phyloP scores from a whole-genome alignment of 169 alveolate species.

The Plasmodium ovale region DNA sequence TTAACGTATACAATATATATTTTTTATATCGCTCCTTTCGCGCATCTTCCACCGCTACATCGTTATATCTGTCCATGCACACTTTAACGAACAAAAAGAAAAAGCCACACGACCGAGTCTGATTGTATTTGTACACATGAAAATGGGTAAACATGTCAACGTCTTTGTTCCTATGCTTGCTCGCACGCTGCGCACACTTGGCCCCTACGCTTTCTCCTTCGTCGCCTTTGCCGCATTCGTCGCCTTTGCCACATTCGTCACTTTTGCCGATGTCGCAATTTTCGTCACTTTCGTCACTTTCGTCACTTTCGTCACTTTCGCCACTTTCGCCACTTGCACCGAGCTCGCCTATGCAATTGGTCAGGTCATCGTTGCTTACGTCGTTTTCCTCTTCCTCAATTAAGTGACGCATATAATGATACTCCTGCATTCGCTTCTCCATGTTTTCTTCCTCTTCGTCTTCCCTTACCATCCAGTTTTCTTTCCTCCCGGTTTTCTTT shows the following conservation, averaged over 20 bases:
- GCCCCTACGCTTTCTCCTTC: background rate
- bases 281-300: background rate
- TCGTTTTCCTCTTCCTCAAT: slow-evolving; percentile 19
- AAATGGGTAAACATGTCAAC: slow-evolving; percentile 30
- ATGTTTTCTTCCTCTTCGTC: background rate
- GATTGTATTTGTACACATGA: slow-evolving; percentile 7
- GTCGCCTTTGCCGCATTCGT: background rate
- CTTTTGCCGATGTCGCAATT: background rate
- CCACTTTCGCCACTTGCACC: background rate
- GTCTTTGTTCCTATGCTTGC: background rate
- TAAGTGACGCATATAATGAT: slow-evolving; percentile 25
- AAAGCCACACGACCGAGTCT: slow-evolving; percentile 24
- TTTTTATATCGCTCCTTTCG: slow-evolving; percentile 31
- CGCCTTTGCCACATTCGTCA: background rate
- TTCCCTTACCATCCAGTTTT: background rate
- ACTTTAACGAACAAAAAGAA: slow-evolving; percentile 63
- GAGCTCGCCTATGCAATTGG: background rate
- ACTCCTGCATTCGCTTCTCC: slow-evolving; percentile 11
- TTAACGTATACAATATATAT: slow-evolving; percentile 18
- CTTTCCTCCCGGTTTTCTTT: background rate
- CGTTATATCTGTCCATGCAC: slow-evolving; percentile 9
- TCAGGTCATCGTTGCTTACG: slow-evolving; percentile 10
- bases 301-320: background rate
- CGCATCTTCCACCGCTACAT: background rate
- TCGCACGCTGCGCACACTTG: background rate